Percentiles rank a stretch among this genome's conserved stretches.
These are phyloP conservation scores for Ajuga reptans DNA, from an alignment of 305 asterid genomes.

Conservation along the genomic window DNA sequence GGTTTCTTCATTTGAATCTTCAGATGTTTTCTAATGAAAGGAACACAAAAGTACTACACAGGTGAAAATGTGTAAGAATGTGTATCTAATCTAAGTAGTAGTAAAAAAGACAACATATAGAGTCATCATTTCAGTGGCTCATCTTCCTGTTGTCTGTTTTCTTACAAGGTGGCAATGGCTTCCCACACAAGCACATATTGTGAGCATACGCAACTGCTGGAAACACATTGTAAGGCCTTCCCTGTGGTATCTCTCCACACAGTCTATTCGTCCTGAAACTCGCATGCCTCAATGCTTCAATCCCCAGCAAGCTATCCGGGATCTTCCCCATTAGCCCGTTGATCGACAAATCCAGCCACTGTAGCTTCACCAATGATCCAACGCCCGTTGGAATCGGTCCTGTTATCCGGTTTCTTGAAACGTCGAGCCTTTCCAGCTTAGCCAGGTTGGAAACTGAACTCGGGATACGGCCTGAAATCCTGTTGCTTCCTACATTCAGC, in stretches of 20 bases:
- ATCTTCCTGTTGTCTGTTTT: constrained; percentile 24
- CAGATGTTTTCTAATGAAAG: neutral
- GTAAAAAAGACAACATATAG: constrained; percentile 21
- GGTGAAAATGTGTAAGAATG: constrained; percentile 1
- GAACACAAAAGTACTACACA: neutral
- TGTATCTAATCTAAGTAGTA: constrained; percentile 8
- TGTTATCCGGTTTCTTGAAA: constrained; percentile 58
- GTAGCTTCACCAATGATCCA: constrained; percentile 48
- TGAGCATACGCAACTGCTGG: constrained; percentile 63
- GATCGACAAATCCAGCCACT: constrained; percentile 62
- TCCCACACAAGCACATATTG: constrained; percentile 69
- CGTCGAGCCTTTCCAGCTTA: constrained; percentile 46
- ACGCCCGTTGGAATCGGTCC: constrained; percentile 61
- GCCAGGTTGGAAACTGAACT: constrained; percentile 47
- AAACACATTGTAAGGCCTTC: constrained; percentile 57
- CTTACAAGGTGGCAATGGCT: constrained; percentile 61
- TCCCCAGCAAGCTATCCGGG: constrained; percentile 54
- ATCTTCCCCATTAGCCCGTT: constrained; percentile 51
- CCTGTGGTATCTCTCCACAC: constrained; percentile 79
- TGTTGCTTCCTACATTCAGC: constrained; percentile 57
- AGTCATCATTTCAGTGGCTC: neutral
- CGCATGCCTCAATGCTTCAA: constrained; percentile 45
- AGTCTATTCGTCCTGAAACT: constrained; percentile 62
- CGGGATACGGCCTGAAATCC: constrained; percentile 60
- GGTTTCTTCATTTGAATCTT: constrained; percentile 7